Conservation (phyloP, 192 early-diverging fungal genomes). For the Backusella tarrabulga region DNA sequence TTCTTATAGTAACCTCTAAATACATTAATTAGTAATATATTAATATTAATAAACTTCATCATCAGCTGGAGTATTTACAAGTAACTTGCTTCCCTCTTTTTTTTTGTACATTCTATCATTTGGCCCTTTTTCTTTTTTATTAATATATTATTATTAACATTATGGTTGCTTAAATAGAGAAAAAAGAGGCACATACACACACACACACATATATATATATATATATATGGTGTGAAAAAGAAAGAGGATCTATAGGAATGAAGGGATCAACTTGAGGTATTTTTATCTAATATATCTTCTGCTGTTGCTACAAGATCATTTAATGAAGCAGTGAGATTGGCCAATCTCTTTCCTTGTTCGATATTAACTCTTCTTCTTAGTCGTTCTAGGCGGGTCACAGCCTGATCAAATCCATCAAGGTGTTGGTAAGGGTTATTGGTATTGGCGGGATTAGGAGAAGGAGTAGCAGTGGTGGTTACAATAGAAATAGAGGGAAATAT, state of each 20-base stretch:
- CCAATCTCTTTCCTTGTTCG: not conserved
- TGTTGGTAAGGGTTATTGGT: not conserved
- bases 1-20: not conserved
- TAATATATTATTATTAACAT: not conserved
- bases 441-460: not conserved
- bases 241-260: not conserved
- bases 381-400: slow-evolving; percentile 4
- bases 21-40: not conserved
- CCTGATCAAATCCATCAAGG: slow-evolving; percentile 8
- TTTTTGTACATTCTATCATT: not conserved
- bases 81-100: no score
- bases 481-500: not conserved
- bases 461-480: not conserved
- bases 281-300: slow-evolving; percentile 9
- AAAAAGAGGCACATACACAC: no score
- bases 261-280: not conserved
- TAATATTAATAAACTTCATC: slow-evolving; percentile 1
- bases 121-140: not conserved
- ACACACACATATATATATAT: not conserved
- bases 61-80: not conserved
- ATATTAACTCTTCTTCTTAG: not conserved
- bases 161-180: not conserved
- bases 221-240: not conserved
- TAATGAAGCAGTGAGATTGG: slow-evolving; percentile 2
- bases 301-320: slow-evolving; percentile 7